Percentiles rank a stretch among this genome's conserved stretches.
Conservation (phyloP, 768 basidiomycete species). For the Xerocomus potaroensis region DNA sequence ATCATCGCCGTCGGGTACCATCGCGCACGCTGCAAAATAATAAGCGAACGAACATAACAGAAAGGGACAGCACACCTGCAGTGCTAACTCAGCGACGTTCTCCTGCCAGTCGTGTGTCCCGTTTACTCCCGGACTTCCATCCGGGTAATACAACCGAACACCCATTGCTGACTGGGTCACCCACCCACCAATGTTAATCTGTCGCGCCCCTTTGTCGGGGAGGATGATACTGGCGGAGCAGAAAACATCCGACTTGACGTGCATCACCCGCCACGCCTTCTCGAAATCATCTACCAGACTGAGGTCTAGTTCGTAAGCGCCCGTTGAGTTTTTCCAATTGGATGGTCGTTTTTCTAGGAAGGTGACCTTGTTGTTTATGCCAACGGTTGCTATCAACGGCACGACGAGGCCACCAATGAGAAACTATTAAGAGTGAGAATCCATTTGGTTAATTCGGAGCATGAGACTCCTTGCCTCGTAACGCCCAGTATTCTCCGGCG, state of each 20-base stretch:
- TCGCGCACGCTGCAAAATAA: slow-evolving; percentile 44
- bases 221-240: slow-evolving; percentile 71
- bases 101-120: slow-evolving; percentile 82
- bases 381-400: slow-evolving; percentile 70
- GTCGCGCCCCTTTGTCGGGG: slow-evolving; percentile 62
- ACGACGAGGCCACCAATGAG: slow-evolving; percentile 59
- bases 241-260: slow-evolving; percentile 74
- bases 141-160: slow-evolving; percentile 67
- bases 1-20: slow-evolving; percentile 73
- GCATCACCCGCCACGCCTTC: slow-evolving; percentile 70
- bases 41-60: neutral
- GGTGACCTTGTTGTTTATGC: slow-evolving; percentile 76
- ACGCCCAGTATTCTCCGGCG: slow-evolving; percentile 56
- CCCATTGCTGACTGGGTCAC: slow-evolving; percentile 68
- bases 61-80: slow-evolving; percentile 46
- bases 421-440: slow-evolving; percentile 33
- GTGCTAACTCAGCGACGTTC: slow-evolving; percentile 47
- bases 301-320: slow-evolving; percentile 74
- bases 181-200: slow-evolving; percentile 42
- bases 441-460: too few relatives aligned
- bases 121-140: slow-evolving; percentile 63
- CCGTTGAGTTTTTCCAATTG: slow-evolving; percentile 61
- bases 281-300: slow-evolving; percentile 43
- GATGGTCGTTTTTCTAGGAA: slow-evolving; percentile 67
- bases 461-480: slow-evolving; percentile 76